Evolutionary conservation across 148 eudicot genomes (phyloP).

Genomic region (Nyssa sinensis): DNA sequence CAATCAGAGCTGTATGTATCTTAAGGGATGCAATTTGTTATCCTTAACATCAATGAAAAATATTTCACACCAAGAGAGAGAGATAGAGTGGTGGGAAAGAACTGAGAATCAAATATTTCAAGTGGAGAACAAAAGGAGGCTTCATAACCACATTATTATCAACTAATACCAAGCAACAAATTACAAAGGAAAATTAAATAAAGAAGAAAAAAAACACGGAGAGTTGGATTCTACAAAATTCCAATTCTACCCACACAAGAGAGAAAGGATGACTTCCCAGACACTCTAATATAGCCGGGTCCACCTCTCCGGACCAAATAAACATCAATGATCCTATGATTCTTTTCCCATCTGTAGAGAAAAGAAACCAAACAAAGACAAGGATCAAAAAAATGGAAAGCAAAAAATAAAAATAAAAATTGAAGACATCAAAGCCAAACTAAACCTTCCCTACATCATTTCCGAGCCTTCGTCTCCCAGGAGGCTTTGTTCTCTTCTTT

Average conservation of each 20-base stretch:
- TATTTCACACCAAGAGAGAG: not conserved
- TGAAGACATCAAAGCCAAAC: not conserved
- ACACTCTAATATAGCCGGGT: constrained; percentile 62
- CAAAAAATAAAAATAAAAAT: not conserved
- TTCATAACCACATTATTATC: constrained; percentile 1
- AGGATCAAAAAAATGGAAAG: not conserved
- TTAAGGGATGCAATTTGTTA: not conserved
- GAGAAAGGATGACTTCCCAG: constrained; percentile 42
- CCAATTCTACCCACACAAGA: constrained; percentile 37
- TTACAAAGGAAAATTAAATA: constrained; percentile 12
- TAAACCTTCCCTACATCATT: constrained; percentile 19
- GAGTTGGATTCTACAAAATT: constrained; percentile 35
- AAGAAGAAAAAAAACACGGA: constrained; percentile 8
- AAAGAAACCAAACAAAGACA: constrained; percentile 15
- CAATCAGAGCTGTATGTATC: not conserved
- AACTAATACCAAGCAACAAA: constrained; percentile 4
- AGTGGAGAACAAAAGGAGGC: not conserved
- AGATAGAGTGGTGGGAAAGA: not conserved
- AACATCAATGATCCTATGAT: constrained; percentile 14
- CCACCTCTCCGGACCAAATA: constrained; percentile 34
- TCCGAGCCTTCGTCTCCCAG: constrained; percentile 19
- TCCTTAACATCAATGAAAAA: not conserved
- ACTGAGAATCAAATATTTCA: not conserved
- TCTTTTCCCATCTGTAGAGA: constrained; percentile 11
- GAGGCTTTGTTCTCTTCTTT: constrained; percentile 30